Evolutionary conservation across 805 yeast genomes (phyloP), one percentile per base, ranked within the genome.

Genomic region (Candida hispaniensis): DNA sequence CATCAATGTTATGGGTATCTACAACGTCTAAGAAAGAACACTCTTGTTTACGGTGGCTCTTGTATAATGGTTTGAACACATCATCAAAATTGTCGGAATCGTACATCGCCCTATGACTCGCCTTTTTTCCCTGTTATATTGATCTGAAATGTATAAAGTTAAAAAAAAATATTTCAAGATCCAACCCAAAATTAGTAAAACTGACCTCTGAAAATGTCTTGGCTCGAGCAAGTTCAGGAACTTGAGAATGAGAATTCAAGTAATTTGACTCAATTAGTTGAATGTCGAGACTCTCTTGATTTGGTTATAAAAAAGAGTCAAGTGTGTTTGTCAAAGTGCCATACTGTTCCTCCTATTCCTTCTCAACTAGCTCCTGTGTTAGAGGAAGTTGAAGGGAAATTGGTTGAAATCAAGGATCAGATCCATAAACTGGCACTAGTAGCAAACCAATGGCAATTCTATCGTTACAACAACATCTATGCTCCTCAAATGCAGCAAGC

Each of bases 381-480:
- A 4, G 36, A 22, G 3, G 36, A 32, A n/a, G 28, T 23, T n/a
- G n/a, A n/a, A n/a, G n/a, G n/a, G 13, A 23, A 23, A 9, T 32
- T 23, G 18, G 22, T 4, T 3, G 36, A 32, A 23, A 32, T 32
- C 16, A 13, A 21, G 7, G 15, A 12, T 16, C 26, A 18, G 15
- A 23, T 27, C 23, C 16, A 23, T 27, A 28, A 32, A 5, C 22
- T 32, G 12, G 36, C 36, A 2, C n/a, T 18, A 2, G 24, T 28
- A 6, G 36, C 36, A 4, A 23, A 27, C 3, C 36, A 32, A 17
- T 32, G 36, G 36, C 36, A 32, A 18, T 32, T 32, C 8, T 32
- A 32, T 28, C 10, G 36, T 13, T 32, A 32, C 22, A 32, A 32
- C 29, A 32, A 32, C 36, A 23, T 32, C 28, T 32, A 32, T 28